Evolutionary conservation across 2,329 filamentous ascomycete species (phyloP).

Genomic region (Chaetothyriales sp.): DNA sequence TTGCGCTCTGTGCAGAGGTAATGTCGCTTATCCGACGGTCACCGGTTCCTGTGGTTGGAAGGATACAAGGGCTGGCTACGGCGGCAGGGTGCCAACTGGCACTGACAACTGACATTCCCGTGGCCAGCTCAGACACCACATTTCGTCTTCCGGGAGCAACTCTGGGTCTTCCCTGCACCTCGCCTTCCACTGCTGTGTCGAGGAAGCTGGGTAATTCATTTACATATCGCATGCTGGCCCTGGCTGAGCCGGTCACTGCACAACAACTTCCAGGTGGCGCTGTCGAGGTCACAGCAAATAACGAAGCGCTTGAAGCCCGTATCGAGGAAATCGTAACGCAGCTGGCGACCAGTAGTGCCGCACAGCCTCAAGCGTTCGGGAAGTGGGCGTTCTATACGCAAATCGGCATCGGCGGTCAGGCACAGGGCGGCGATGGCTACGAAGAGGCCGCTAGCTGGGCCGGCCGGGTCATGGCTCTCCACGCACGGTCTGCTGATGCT

Average conservation of each 20-base stretch:
- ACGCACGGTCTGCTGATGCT: slow-evolving; percentile 13
- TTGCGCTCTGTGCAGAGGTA: slow-evolving; percentile 16
- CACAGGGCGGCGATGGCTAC: slow-evolving; percentile 13
- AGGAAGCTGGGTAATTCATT: slow-evolving; percentile 13
- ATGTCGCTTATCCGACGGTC: slow-evolving; percentile 16
- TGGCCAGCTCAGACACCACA: slow-evolving; percentile 11
- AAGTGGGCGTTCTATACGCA: slow-evolving; percentile 18
- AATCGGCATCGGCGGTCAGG: slow-evolving; percentile 6
- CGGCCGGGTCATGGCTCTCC: slow-evolving; percentile 15
- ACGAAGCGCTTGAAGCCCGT: slow-evolving; percentile 10
- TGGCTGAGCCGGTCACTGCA: slow-evolving; percentile 13
- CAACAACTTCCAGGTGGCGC: slow-evolving; percentile 12
- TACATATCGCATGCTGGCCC: slow-evolving; percentile 15
- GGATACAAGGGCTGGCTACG: slow-evolving; percentile 16
- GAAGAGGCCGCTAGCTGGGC: slow-evolving; percentile 16
- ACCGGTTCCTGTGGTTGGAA: slow-evolving; percentile 14
- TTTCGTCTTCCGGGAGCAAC: slow-evolving; percentile 15
- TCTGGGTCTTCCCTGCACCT: slow-evolving; percentile 15
- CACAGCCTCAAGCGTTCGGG: slow-evolving; percentile 14
- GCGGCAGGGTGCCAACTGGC: slow-evolving; percentile 15
- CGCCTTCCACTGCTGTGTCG: slow-evolving; percentile 13
- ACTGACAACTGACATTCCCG: slow-evolving; percentile 14
- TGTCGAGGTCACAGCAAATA: slow-evolving; percentile 12
- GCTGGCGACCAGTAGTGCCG: slow-evolving; percentile 10
- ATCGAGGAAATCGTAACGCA: slow-evolving; percentile 9